A percentile compares a stretch with the other conserved stretches of the same genome.
Conservation (phyloP, 2,329 filamentous ascomycete genomes). For the Cercospora nicotianae region DNA sequence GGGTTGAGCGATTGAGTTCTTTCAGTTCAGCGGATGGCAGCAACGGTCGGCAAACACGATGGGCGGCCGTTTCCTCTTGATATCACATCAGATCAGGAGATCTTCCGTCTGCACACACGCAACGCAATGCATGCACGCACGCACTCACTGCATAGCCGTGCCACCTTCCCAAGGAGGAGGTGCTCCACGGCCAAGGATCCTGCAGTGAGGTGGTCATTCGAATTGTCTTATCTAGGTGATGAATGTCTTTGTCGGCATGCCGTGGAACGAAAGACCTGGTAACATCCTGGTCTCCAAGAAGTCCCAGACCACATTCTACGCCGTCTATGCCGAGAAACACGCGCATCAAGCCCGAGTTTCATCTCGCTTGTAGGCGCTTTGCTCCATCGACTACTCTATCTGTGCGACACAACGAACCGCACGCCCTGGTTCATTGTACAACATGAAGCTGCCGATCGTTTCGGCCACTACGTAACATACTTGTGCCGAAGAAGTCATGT, state of each 20-base stretch:
- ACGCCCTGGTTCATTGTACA: not conserved
- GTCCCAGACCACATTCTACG: not conserved
- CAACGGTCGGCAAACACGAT: not conserved
- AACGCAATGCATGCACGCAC: not conserved
- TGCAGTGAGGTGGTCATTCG: slow-evolving; percentile 4
- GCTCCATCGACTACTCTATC: slow-evolving; percentile 7
- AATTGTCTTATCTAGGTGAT: not conserved
- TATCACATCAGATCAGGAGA: not conserved
- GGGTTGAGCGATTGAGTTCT: not conserved
- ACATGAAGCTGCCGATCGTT: not conserved
- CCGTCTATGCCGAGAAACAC: not conserved
- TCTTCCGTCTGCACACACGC: not conserved
- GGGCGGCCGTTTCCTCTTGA: not conserved
- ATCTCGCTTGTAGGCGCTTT: slow-evolving; percentile 6
- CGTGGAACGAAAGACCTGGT: not conserved
- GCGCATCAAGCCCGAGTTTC: slow-evolving; percentile 1
- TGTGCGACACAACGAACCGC: slow-evolving; percentile 4
- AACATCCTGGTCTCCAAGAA: not conserved
- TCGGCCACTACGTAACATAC: not conserved
- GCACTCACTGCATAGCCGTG: slow-evolving; percentile 8
- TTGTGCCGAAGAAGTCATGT: not conserved
- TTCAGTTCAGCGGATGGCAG: not conserved
- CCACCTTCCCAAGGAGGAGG: slow-evolving; percentile 5
- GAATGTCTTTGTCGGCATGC: slow-evolving; percentile 4
- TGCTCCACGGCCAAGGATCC: slow-evolving; percentile 1